Percentiles rank a stretch among this genome's conserved stretches.
These are phyloP conservation scores for Phaeosphaeria sp. DNA, from an alignment of 2,329 filamentous ascomycete species.

Conservation along the genomic window DNA sequence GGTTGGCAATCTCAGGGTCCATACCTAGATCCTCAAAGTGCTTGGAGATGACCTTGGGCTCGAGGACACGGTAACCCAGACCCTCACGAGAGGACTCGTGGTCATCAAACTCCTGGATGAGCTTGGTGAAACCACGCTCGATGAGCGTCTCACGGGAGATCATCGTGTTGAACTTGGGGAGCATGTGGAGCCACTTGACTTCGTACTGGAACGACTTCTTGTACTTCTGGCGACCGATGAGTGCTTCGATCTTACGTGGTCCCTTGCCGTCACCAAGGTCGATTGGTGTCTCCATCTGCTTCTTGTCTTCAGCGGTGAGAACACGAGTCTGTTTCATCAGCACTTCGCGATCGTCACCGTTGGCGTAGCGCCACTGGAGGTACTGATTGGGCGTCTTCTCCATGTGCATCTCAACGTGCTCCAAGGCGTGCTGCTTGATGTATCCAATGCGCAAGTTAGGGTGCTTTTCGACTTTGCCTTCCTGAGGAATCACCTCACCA, in stretches of 20 bases:
- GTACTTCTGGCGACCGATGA: slow-evolving; percentile 97
- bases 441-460: slow-evolving; percentile 98
- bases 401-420: slow-evolving; percentile 99
- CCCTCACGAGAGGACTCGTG: slow-evolving; percentile 98
- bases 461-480: slow-evolving; percentile 94
- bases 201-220: slow-evolving; percentile 99
- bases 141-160: slow-evolving; percentile 91
- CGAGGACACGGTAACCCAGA: slow-evolving; percentile 91
- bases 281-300: slow-evolving; percentile 89
- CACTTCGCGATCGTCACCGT: slow-evolving; percentile 96
- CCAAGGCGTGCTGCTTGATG: slow-evolving; percentile 98
- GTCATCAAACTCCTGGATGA: slow-evolving; percentile 97
- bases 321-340: slow-evolving; percentile 97
- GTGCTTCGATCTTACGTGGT: slow-evolving; percentile 77
- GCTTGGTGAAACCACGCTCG: slow-evolving; percentile 86
- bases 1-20: slow-evolving; percentile 97
- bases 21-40: slow-evolving; percentile 97
- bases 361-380: slow-evolving; percentile 96
- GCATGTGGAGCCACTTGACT: slow-evolving; percentile 87
- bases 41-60: slow-evolving; percentile 93
- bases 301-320: slow-evolving; percentile 82
- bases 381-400: slow-evolving; percentile 99
- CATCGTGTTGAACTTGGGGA: slow-evolving; percentile 93
- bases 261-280: slow-evolving; percentile 85
- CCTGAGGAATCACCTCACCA: slow-evolving; percentile 83